phyloP scores from a whole-genome alignment of 2,329 filamentous ascomycete species.

The Erysiphe neolycopersici region DNA sequence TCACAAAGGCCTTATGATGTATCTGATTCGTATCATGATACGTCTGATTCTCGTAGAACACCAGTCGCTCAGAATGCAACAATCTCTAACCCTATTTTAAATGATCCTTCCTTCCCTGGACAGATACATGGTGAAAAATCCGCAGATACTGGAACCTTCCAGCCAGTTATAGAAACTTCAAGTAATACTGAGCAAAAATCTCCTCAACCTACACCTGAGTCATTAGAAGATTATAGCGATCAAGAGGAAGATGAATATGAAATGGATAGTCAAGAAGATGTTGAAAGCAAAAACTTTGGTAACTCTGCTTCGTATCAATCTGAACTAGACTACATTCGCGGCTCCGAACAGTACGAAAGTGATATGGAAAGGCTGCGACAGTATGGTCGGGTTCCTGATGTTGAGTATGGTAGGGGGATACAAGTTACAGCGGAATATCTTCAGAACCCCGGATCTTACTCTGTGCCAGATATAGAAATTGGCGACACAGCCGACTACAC shows the following conservation, averaged over 20 bases:
- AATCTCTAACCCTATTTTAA: conserved; percentile 4
- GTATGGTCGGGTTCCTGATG: conserved; percentile 8
- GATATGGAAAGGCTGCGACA: conserved; percentile 5
- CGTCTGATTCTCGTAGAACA: conserved; percentile 7
- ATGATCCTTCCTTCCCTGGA: conserved; percentile 13
- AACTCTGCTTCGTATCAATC: conserved; percentile 19
- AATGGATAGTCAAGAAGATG: conserved; percentile 30
- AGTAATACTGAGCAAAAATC: conserved; percentile 3
- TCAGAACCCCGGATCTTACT: background rate
- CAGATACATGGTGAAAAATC: conserved; percentile 19
- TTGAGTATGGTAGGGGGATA: conserved; percentile 9
- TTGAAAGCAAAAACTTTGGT: conserved; percentile 33
- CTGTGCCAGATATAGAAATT: conserved; percentile 3
- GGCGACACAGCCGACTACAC: conserved; percentile 28
- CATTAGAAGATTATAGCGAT: conserved; percentile 35
- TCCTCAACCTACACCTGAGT: conserved; percentile 1
- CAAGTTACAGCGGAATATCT: conserved; percentile 3
- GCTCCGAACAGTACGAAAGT: conserved; percentile 8
- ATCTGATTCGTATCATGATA: conserved; percentile 34
- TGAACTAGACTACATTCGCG: conserved; percentile 28
- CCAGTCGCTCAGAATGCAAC: conserved; percentile 9
- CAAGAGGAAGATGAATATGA: conserved; percentile 47
- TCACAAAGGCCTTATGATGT: conserved; percentile 20
- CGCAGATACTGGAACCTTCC: conserved; percentile 16
- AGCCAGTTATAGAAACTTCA: conserved; percentile 16